Conservation (phyloP, 352 stramenopile genomes). For the Peronosclerospora sorghi region DNA sequence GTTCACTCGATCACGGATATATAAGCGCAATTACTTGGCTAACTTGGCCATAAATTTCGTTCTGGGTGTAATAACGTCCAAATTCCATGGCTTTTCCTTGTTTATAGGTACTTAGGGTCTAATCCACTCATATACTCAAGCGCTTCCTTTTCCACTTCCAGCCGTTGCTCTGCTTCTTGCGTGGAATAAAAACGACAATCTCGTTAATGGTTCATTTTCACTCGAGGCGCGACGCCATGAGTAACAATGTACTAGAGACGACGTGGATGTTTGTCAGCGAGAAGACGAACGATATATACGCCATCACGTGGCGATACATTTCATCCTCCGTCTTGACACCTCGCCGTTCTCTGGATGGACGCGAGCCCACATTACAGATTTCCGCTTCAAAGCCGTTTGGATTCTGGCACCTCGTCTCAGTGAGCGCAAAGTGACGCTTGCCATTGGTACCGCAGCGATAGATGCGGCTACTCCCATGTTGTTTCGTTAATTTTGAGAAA, state of each 20-base stretch:
- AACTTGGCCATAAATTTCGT: conserved; percentile 97
- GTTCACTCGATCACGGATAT: conserved; percentile 90
- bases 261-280: conserved; percentile 89
- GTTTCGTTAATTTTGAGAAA: no score
- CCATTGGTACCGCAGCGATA: conserved; percentile 63
- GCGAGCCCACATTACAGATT: conserved; percentile 98
- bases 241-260: conserved; percentile 97
- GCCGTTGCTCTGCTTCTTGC: conserved; percentile 90
- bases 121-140: conserved; percentile 87
- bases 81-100: conserved; percentile 91
- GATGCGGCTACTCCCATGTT: no score
- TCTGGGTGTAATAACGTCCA: conserved; percentile 98
- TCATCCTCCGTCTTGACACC: conserved; percentile 91
- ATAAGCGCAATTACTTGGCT: conserved; percentile 85
- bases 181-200: conserved; percentile 92
- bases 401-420: conserved; percentile 79
- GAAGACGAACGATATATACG: conserved; percentile 95
- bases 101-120: conserved; percentile 70
- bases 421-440: conserved; percentile 69
- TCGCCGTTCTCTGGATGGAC: conserved; percentile 92
- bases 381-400: conserved; percentile 93
- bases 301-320: conserved; percentile 95
- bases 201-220: conserved; percentile 99
- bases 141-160: conserved; percentile 89
- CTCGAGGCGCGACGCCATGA: conserved; percentile 95